Base-by-base conservation (phyloP, 2,329 filamentous ascomycete species). In the Aspergillus caelatus region DNA sequence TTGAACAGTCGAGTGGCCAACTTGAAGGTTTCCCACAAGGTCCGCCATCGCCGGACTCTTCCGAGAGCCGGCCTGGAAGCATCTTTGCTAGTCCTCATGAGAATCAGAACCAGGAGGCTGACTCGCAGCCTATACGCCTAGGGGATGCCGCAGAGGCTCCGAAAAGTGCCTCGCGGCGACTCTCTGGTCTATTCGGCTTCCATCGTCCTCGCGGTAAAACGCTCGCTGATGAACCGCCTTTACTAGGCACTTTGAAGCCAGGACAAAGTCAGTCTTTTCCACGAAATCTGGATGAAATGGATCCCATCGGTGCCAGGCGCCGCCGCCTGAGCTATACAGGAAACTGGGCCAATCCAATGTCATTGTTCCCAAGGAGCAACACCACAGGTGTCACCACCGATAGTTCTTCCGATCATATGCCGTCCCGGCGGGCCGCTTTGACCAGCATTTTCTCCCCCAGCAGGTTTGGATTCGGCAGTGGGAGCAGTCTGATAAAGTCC, bases 191-290 rank as follows among this genome's bases (percentile, higher is more conserved):
- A 14, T 87, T 88, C 66, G 79, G 79, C 64, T 84, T 86, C 62
- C 84, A 87, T 73, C 82, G 87, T 36, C 86, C 86, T 68, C 83
- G 87, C 65, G 85, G 85, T 5, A 89, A 89, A 77, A 87, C 86
- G 0, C 75, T 85, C 41, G 83, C 83, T 2, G 85, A 87, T 66
- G 84, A 88, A 36, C 85, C 86, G 3, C 85, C 85, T 48, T 74
- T 83, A 45, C 71, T 88, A 34, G 87, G 87, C 19, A 83, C 83
- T n/a, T 72, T 88, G 65, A 88, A 87, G 67, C 77, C 84, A 55
- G 81, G 83, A 0, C 86, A 89, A 65, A 89, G 86, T 64, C 87
- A 88, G 66, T 89, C 87, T n/a, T 84, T 89, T 71, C 88, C 88
- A 16, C 81, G 86, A 41, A 82, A 83, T 65, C 56, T 80, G 36